A percentile compares a stretch with the other conserved stretches of the same genome.
phyloP scores from a whole-genome alignment of 2,329 filamentous ascomycete species.

The Penicillium sp. region DNA sequence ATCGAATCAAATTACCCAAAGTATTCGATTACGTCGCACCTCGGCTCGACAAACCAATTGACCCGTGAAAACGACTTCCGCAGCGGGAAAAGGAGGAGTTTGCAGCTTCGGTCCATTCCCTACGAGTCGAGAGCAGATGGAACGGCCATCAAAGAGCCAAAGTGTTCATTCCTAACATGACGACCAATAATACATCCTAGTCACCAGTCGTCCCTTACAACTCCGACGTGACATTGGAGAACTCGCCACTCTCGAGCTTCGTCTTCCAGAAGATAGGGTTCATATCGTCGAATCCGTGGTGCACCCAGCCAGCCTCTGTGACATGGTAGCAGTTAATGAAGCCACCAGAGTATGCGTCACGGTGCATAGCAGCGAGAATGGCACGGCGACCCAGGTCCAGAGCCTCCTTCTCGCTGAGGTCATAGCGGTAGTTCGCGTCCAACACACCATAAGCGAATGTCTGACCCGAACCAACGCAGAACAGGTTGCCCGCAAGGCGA shows the following conservation, averaged over 20 bases:
- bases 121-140: too few relatives aligned
- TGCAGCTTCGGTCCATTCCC: too few relatives aligned
- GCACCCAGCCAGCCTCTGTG: conserved; percentile 98
- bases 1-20: too few relatives aligned
- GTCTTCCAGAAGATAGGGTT: conserved; percentile 99
- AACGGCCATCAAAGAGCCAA: not conserved
- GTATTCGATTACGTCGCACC: too few relatives aligned
- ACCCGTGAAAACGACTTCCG: too few relatives aligned
- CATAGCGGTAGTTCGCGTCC: conserved; percentile 90
- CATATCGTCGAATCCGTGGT: conserved; percentile 96
- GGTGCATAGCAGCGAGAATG: conserved; percentile 92
- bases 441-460: conserved; percentile 98
- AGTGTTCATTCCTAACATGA: conserved; percentile 9
- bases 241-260: conserved; percentile 97
- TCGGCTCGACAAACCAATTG: too few relatives aligned
- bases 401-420: conserved; percentile 79
- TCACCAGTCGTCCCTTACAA: conserved; percentile 36
- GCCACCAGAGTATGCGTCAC: conserved; percentile 97
- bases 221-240: conserved; percentile 84
- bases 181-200: conserved; percentile 18
- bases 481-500: conserved; percentile 84
- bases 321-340: conserved; percentile 99
- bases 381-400: conserved; percentile 84
- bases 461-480: conserved; percentile 96
- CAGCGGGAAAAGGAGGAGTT: too few relatives aligned